phyloP scores from a whole-genome alignment of 1,284 basidiomycete genomes.

The Pseudozyma tsukubaensis region DNA sequence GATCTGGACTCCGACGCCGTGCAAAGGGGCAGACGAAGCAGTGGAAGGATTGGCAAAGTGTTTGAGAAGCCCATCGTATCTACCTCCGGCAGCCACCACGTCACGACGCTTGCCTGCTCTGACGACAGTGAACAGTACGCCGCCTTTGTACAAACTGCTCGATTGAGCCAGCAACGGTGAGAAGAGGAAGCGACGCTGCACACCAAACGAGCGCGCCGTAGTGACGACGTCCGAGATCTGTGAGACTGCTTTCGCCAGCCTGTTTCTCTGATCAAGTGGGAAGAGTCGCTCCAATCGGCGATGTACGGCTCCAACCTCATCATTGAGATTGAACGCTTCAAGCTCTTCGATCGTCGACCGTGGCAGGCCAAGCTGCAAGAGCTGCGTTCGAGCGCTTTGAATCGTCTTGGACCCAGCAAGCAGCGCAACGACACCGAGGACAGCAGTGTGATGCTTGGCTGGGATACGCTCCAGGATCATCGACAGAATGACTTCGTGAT shows the following conservation, averaged over 20 bases:
- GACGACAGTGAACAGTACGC: constrained; percentile 80
- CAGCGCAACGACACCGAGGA: constrained; percentile 46
- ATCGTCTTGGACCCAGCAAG: constrained; percentile 48
- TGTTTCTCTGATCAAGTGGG: constrained; percentile 48
- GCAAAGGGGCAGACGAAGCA: constrained; percentile 68
- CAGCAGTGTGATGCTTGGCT: constrained; percentile 53
- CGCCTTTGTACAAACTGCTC: constrained; percentile 77
- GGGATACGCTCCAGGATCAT: constrained; percentile 64
- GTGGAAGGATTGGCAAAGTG: constrained; percentile 73
- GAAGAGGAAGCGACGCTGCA: constrained; percentile 76
- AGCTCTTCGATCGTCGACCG: constrained; percentile 65
- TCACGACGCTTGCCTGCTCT: constrained; percentile 76
- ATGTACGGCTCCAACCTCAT: constrained; percentile 54
- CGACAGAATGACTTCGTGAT: constrained; percentile 59
- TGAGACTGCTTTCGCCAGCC: constrained; percentile 68
- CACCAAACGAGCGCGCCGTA: constrained; percentile 76
- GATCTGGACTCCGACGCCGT: constrained; percentile 80
- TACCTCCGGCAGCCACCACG: constrained; percentile 80
- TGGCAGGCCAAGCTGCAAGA: constrained; percentile 56
- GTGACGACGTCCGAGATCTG: constrained; percentile 78
- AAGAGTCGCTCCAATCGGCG: constrained; percentile 52
- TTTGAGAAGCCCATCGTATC: constrained; percentile 80
- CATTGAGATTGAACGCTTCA: constrained; percentile 56
- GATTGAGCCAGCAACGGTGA: constrained; percentile 76
- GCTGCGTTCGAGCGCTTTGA: constrained; percentile 49